phyloP scores from a whole-genome alignment of 768 basidiomycete species.

The Kondoa subrosea region DNA sequence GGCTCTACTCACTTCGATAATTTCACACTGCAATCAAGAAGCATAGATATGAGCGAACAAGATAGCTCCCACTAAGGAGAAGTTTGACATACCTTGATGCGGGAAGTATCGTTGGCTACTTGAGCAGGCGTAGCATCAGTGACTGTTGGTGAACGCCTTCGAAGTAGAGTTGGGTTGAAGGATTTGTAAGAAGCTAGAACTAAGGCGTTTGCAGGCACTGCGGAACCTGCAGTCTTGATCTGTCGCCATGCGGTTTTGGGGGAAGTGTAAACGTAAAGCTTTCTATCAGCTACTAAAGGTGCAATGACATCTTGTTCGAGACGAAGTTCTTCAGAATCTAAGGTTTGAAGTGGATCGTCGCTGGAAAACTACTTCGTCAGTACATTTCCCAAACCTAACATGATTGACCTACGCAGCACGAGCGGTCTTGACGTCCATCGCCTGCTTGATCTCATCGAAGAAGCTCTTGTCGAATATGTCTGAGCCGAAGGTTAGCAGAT shows the following conservation, averaged over 20 bases:
- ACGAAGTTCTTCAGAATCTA: slow-evolving; percentile 35
- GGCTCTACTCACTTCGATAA: too few relatives aligned
- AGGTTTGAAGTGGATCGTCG: slow-evolving; percentile 30
- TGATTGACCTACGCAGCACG: slow-evolving; percentile 28
- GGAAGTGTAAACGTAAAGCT: slow-evolving; percentile 35
- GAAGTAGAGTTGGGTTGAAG: slow-evolving; percentile 32
- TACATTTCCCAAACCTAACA: background rate
- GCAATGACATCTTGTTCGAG: slow-evolving; percentile 38
- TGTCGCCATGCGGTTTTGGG: slow-evolving; percentile 35
- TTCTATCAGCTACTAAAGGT: slow-evolving; percentile 33
- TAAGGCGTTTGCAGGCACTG: slow-evolving; percentile 36
- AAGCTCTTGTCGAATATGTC: slow-evolving; percentile 36
- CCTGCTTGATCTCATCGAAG: slow-evolving; percentile 36
- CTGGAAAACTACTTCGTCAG: slow-evolving; percentile 21
- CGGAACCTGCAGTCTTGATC: slow-evolving; percentile 38
- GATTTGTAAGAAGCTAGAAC: slow-evolving; percentile 34
- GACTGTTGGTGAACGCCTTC: slow-evolving; percentile 28
- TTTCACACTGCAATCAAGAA: too few relatives aligned
- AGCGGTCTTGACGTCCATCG: slow-evolving; percentile 35
- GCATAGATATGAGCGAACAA: too few relatives aligned
- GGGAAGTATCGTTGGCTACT: slow-evolving; percentile 7
- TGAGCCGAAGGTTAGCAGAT: slow-evolving; percentile 23
- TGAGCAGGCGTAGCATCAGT: slow-evolving; percentile 23
- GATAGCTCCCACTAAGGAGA: too few relatives aligned
- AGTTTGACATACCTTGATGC: too few relatives aligned